Evolutionary conservation across 2,329 filamentous ascomycete species (phyloP).

Genomic region (Colletotrichum lentis): DNA sequence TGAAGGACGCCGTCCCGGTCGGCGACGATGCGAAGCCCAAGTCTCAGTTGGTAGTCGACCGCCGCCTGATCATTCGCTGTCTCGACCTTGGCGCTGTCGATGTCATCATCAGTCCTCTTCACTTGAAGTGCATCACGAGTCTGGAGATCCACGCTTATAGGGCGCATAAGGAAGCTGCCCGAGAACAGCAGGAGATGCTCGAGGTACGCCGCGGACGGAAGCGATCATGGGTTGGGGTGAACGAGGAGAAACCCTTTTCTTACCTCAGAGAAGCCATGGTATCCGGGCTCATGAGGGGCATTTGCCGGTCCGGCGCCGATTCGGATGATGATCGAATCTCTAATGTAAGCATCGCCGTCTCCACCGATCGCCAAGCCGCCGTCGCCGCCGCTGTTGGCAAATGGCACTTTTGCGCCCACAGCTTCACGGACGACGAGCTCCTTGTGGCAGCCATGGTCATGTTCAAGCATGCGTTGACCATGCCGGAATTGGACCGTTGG

Average conservation of each 20-base stretch:
- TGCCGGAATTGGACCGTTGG: slow-evolving; percentile 84
- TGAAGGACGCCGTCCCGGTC: slow-evolving; percentile 44
- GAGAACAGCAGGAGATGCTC: slow-evolving; percentile 75
- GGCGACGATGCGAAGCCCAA: slow-evolving; percentile 19
- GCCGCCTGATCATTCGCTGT: slow-evolving; percentile 70
- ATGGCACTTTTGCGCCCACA: slow-evolving; percentile 91
- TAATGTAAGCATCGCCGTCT: slow-evolving; percentile 73
- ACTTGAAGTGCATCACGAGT: slow-evolving; percentile 75
- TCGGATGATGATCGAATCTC: slow-evolving; percentile 69
- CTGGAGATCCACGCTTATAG: slow-evolving; percentile 86
- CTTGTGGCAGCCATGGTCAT: slow-evolving; percentile 86
- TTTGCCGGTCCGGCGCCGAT: slow-evolving; percentile 74
- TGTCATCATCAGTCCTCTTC: slow-evolving; percentile 82
- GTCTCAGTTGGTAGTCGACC: slow-evolving; percentile 47
- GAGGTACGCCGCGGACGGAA: slow-evolving; percentile 80
- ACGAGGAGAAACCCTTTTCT: slow-evolving; percentile 85
- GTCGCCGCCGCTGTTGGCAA: slow-evolving; percentile 75
- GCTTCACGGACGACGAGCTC: slow-evolving; percentile 89
- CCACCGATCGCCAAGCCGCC: slow-evolving; percentile 68
- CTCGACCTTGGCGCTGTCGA: slow-evolving; percentile 88
- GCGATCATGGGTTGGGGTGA: slow-evolving; percentile 89
- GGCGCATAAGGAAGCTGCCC: slow-evolving; percentile 77
- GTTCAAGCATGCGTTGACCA: slow-evolving; percentile 84
- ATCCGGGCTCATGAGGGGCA: slow-evolving; percentile 86
- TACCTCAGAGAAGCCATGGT: slow-evolving; percentile 95